phyloP scores from a whole-genome alignment of 768 basidiomycete genomes.

The Agrocybe praecox region DNA sequence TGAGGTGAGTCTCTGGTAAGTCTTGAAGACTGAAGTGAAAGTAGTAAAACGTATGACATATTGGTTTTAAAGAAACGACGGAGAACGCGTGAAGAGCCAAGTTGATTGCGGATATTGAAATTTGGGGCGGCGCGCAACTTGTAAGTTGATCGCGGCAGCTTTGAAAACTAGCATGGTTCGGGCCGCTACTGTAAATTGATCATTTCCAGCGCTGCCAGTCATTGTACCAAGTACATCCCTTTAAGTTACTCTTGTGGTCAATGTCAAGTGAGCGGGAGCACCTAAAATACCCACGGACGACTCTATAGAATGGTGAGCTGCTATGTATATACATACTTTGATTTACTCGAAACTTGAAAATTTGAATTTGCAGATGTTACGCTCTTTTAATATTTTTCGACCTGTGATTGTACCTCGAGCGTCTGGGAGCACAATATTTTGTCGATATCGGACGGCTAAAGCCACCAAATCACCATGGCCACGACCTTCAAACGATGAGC shows the following conservation, averaged over 20 bases:
- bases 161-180: no score
- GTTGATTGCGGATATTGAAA: no score
- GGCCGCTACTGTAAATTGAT: no score
- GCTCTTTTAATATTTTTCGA: background rate
- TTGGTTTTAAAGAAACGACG: no score
- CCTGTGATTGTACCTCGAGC: background rate
- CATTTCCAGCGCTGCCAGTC: no score
- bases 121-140: no score
- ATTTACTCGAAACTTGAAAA: background rate
- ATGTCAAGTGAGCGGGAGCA: background rate
- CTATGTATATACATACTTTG: background rate
- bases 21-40: no score
- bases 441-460: background rate
- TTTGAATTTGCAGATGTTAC: conserved; percentile 9
- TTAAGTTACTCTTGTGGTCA: background rate
- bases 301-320: background rate
- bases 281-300: background rate
- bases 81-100: no score
- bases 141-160: no score
- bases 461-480: background rate
- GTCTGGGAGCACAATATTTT: background rate
- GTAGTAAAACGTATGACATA: no score
- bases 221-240: background rate
- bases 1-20: no score
- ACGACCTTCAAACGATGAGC: background rate